Evolutionary conservation across 2,329 filamentous ascomycete species (phyloP).

Genomic region (Phialemonium atrogriseum): DNA sequence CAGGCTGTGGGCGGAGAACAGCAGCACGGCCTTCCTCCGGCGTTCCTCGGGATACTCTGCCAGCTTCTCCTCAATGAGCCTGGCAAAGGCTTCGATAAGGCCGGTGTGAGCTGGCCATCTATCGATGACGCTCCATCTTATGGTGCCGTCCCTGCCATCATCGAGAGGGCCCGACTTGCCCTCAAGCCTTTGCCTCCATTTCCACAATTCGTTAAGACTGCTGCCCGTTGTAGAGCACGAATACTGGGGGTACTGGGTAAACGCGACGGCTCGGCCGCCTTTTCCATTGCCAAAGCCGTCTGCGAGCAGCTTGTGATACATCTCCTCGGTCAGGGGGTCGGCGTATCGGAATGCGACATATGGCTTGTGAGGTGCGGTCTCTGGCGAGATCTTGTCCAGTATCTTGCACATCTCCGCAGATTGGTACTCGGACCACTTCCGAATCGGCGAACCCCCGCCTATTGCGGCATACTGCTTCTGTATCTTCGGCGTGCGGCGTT

Average conservation of each 20-base stretch:
- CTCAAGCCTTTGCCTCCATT: conserved; percentile 84
- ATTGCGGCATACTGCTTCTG: conserved; percentile 92
- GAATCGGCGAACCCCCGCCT: conserved; percentile 93
- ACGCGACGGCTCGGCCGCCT: conserved; percentile 90
- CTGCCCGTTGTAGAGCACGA: conserved; percentile 96
- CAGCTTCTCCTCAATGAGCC: conserved; percentile 82
- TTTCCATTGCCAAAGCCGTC: conserved; percentile 88
- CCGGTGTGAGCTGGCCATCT: conserved; percentile 91
- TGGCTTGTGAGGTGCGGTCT: conserved; percentile 92
- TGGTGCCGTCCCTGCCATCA: conserved; percentile 54
- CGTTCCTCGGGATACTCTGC: conserved; percentile 75
- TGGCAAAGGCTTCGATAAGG: conserved; percentile 83
- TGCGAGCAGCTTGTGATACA: conserved; percentile 72
- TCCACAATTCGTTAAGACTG: conserved; percentile 95
- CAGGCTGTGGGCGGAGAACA: conserved; percentile 93
- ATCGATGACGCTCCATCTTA: conserved; percentile 96
- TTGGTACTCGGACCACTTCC: conserved; percentile 96
- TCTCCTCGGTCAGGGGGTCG: conserved; percentile 85
- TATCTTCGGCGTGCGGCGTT: conserved; percentile 88
- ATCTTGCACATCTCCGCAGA: conserved; percentile 95
- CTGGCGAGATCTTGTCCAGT: conserved; percentile 80
- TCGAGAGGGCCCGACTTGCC: conserved; percentile 55
- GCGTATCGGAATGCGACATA: conserved; percentile 98
- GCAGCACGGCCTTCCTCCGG: conserved; percentile 70
- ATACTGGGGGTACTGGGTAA: conserved; percentile 98